Percentiles rank a stretch among this genome's conserved stretches.
These are phyloP conservation scores for Hypoxylon rubiginosum DNA, from an alignment of 2,329 filamentous ascomycete genomes.

Conservation along the genomic window DNA sequence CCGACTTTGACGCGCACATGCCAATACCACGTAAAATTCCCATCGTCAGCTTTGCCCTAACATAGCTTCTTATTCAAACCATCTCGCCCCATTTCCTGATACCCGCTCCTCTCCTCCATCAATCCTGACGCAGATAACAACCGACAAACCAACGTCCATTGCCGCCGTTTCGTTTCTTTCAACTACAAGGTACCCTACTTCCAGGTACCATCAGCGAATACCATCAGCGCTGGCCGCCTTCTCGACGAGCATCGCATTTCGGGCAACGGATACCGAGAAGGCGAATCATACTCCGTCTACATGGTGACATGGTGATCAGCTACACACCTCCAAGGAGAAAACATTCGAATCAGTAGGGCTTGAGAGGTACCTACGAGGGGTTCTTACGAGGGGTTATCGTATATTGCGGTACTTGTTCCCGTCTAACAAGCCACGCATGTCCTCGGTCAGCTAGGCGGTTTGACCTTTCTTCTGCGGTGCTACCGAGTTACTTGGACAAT, in stretches of 20 bases:
- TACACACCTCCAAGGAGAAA: not conserved
- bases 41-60: constrained; percentile 9
- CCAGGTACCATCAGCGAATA: not conserved
- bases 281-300: not conserved
- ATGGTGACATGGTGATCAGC: not conserved
- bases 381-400: not conserved
- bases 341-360: not conserved
- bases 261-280: not conserved
- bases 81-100: not conserved
- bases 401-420: not conserved
- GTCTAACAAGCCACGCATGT: constrained; percentile 21
- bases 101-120: constrained; percentile 12
- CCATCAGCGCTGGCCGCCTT: constrained; percentile 25
- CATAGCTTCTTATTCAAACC: constrained; percentile 4
- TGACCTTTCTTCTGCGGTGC: too few species aligned
- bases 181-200: not conserved
- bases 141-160: not conserved
- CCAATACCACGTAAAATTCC: constrained; percentile 17
- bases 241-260: constrained; percentile 10
- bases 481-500: not conserved
- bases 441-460: constrained; percentile 2
- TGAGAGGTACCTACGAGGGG: not conserved
- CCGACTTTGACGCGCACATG: constrained; percentile 24
- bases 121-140: constrained; percentile 19
- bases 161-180: constrained; percentile 2